Base-by-base conservation (phyloP, 2,329 filamentous ascomycete species). In the Fusarium sulawesiense region DNA sequence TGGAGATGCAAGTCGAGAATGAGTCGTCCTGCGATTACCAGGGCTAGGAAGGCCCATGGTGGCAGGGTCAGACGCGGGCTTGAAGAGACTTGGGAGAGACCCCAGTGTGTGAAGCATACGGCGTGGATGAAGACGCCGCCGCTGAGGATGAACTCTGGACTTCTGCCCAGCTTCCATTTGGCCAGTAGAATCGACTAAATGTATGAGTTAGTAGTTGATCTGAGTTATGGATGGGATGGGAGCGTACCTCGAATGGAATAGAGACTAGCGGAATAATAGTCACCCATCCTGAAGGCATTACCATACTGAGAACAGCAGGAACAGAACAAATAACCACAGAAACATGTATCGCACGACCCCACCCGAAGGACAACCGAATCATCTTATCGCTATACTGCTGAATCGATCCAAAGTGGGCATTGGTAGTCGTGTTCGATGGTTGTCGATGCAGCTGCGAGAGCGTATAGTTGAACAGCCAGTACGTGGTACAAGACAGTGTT, bases 61-160 rank as follows among this genome's bases (percentile, higher is more conserved):
- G 32, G 34, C 0, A 53, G 34, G 8, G 40, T 25, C 0, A 53
- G 34, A 18, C 34, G 18, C 8, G 32, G 49, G 12, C 23, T 53
- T 18, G 23, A 41, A 12, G 34, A 5, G 1, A 53, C 34, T 18
- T 51, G 49, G 3, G 49, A 53, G 3, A 53, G 49, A 21, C 49
- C 49, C 49, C 49, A 53, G 13, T 53, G 49, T 7, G 49, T 53
- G n/a, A 53, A 53, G n/a, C 49, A 53, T 3, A 53, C 34, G n/a
- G 49, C 23, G 23, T 53, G 49, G 13, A 53, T 53, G 7, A 53
- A 53, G 13, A 42, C 23, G 1, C 49, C 49, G 12, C 49, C 49
- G 12, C 34, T 53, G 6, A 53, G 34, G 25, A 53, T 53, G 10
- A 53, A 53, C 13, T 53, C 49, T 21, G 49, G 49, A 25, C 49